Percentiles rank a stretch among this genome's conserved stretches.
Evolutionary conservation across 129 eudicot genomes (phyloP).

Genomic region (Artemisia argyi): DNA sequence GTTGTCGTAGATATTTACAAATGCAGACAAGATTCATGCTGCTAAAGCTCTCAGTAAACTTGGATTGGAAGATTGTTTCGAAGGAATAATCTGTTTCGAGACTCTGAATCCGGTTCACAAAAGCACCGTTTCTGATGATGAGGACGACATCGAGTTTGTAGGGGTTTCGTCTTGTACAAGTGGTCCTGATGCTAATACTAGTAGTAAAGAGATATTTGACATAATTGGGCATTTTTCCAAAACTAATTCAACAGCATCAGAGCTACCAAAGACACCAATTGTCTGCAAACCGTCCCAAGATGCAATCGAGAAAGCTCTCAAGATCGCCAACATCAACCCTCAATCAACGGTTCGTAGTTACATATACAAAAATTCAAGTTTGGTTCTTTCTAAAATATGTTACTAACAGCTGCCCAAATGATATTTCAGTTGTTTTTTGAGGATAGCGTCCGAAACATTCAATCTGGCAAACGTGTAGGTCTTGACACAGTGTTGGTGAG

Average conservation of each 20-base stretch:
- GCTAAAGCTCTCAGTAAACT: constrained; percentile 57
- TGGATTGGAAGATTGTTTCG: constrained; percentile 85
- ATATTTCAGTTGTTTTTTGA: constrained; percentile 78
- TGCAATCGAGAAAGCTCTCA: constrained; percentile 74
- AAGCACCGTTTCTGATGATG: constrained; percentile 55
- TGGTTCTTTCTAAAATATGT: not conserved
- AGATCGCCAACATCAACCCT: constrained; percentile 77
- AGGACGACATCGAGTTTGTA: constrained; percentile 61
- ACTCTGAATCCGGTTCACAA: constrained; percentile 79
- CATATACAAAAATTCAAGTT: not conserved
- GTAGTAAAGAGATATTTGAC: constrained; percentile 52
- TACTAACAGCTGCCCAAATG: not conserved
- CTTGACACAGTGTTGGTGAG: constrained; percentile 86
- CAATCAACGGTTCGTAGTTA: constrained; percentile 71
- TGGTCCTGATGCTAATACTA: constrained; percentile 12
- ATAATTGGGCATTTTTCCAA: constrained; percentile 65
- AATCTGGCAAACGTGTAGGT: constrained; percentile 89
- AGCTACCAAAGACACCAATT: constrained; percentile 78
- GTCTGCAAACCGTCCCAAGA: constrained; percentile 85
- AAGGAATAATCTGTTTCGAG: constrained; percentile 91
- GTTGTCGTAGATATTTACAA: constrained; percentile 69
- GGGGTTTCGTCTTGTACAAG: constrained; percentile 22
- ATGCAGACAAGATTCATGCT: constrained; percentile 85
- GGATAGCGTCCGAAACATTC: constrained; percentile 87
- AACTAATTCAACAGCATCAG: constrained; percentile 36